phyloP scores from a whole-genome alignment of 1,284 basidiomycete species.

The Pascua sp. region DNA sequence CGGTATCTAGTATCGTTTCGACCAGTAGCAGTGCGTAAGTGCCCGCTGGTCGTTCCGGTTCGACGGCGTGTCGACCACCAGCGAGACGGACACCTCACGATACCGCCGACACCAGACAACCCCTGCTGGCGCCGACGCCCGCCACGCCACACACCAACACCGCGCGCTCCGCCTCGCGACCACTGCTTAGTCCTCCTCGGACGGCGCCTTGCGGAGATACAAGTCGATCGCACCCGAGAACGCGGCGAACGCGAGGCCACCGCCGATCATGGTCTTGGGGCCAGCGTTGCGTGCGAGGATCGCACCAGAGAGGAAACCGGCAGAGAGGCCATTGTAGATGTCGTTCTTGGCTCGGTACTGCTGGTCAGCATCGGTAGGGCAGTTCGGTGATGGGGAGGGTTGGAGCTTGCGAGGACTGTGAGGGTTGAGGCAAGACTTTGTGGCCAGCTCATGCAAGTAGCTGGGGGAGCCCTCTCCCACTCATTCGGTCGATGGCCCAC shows the following conservation, averaged over 20 bases:
- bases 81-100: too few species aligned
- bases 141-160: not conserved
- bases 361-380: not conserved
- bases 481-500: not conserved
- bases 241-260: conserved; percentile 81
- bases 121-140: not conserved
- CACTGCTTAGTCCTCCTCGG: conserved; percentile 62
- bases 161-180: too few species aligned
- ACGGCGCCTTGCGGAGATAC: conserved; percentile 74
- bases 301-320: conserved; percentile 60
- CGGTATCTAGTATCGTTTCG: too few species aligned
- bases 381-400: not conserved
- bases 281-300: conserved; percentile 80
- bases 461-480: not conserved
- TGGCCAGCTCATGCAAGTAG: not conserved
- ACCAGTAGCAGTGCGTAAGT: too few species aligned
- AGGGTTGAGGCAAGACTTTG: not conserved
- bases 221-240: conserved; percentile 86
- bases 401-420: not conserved
- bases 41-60: too few species aligned
- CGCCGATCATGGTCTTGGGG: conserved; percentile 73
- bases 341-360: conserved; percentile 96
- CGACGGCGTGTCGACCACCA: not conserved
- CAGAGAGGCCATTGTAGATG: conserved; percentile 67
- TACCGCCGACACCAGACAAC: too few species aligned